A percentile compares a stretch with the other conserved stretches of the same genome.
These are phyloP conservation scores for Hanseniaspora nectarophila DNA, from an alignment of 805 yeast species.

Conservation along the genomic window DNA sequence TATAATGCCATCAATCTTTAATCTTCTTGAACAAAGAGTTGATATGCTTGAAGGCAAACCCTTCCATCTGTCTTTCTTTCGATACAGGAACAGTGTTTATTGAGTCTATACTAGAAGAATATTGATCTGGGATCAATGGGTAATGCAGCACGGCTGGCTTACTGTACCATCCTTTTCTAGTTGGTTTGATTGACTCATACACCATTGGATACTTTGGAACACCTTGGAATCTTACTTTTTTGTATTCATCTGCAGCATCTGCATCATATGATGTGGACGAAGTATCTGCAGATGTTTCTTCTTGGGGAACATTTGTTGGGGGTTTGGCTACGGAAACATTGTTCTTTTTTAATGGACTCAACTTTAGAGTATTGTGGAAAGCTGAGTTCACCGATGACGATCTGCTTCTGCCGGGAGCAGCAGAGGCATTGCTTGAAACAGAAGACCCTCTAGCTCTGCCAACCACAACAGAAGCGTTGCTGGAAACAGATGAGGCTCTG, in stretches of 20 bases:
- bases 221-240: conserved; percentile 28
- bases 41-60: conserved; percentile 27
- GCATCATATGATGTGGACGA: background rate
- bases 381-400: conserved; percentile 27
- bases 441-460: background rate
- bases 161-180: conserved; percentile 29
- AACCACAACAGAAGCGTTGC: conserved; percentile 4
- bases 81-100: background rate
- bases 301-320: background rate
- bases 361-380: background rate
- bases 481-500: conserved; percentile 26
- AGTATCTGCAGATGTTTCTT: background rate
- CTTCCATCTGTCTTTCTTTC: conserved; percentile 25
- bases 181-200: conserved; percentile 26
- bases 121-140: conserved; percentile 24
- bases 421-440: conserved; percentile 10
- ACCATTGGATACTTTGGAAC: conserved; percentile 27
- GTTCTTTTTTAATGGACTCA: background rate
- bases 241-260: conserved; percentile 11
- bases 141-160: conserved; percentile 29
- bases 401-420: conserved; percentile 21
- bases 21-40: conserved; percentile 2
- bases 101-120: conserved; percentile 12
- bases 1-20: background rate
- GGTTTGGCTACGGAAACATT: background rate